A percentile compares a stretch with the other conserved stretches of the same genome.
These are phyloP conservation scores for Crassisporium funariophilum DNA, from an alignment of 768 basidiomycete genomes.

Conservation along the genomic window DNA sequence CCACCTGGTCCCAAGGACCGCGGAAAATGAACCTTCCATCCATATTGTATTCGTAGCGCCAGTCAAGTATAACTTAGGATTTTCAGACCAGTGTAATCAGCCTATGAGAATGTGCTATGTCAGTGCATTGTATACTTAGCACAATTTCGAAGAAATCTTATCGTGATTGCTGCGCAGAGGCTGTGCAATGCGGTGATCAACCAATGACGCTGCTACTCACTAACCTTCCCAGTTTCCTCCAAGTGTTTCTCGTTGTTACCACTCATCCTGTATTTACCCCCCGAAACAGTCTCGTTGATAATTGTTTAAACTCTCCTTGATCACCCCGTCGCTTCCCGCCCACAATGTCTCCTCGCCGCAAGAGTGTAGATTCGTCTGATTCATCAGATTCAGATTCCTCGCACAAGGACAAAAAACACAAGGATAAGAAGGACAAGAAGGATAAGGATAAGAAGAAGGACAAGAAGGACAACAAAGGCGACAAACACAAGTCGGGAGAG, in stretches of 20 bases:
- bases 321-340: background rate
- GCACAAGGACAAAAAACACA: conserved; percentile 23
- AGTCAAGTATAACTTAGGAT: too few species aligned
- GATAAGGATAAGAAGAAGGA: conserved; percentile 27
- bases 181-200: too few species aligned
- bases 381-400: conserved; percentile 29
- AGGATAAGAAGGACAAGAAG: conserved; percentile 30
- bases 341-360: conserved; percentile 23
- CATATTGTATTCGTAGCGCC: background rate
- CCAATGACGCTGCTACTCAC: too few species aligned
- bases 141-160: too few species aligned
- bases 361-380: conserved; percentile 31
- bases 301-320: background rate
- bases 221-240: too few species aligned
- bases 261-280: too few species aligned
- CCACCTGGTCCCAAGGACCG: conserved; percentile 39
- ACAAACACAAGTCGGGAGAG: conserved; percentile 20
- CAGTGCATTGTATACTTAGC: too few species aligned
- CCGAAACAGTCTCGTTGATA: background rate
- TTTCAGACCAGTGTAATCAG: too few species aligned
- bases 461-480: conserved; percentile 27
- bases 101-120: too few species aligned
- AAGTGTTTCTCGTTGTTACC: too few species aligned
- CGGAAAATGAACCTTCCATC: conserved; percentile 1
- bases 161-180: too few species aligned